Percentiles rank a stretch among this genome's conserved stretches.
Evolutionary conservation across 1,284 basidiomycete species (phyloP).

Genomic region (Cutaneotrichosporon cyanovorans): DNA sequence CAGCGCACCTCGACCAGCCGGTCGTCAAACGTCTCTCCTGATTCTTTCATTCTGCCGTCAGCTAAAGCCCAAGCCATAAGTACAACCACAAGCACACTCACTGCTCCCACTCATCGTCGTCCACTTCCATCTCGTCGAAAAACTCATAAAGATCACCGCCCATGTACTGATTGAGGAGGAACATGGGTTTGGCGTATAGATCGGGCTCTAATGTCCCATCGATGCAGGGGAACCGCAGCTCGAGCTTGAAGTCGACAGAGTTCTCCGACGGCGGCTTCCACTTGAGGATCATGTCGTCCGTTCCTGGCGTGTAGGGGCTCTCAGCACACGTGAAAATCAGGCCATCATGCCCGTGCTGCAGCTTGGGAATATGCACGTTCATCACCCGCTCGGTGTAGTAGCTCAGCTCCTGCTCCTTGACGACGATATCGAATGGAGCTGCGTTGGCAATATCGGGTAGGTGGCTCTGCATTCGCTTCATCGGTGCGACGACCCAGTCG

Average conservation of each 20-base stretch:
- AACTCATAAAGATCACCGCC: constrained; percentile 65
- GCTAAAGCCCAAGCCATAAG: too few species aligned
- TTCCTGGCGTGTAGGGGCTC: constrained; percentile 78
- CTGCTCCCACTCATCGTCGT: constrained; percentile 89
- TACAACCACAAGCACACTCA: too few species aligned
- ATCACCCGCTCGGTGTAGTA: constrained; percentile 85
- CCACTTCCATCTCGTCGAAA: constrained; percentile 79
- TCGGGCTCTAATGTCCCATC: constrained; percentile 56
- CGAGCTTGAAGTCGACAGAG: constrained; percentile 92
- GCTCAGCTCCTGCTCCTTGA: constrained; percentile 83
- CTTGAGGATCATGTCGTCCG: constrained; percentile 86
- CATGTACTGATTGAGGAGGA: constrained; percentile 71
- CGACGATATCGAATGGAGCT: constrained; percentile 80
- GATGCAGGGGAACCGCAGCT: constrained; percentile 73
- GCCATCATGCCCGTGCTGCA: constrained; percentile 92
- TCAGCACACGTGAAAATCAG: constrained; percentile 92
- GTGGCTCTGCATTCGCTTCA: constrained; percentile 57
- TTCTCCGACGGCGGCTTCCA: constrained; percentile 99
- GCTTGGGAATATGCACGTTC: constrained; percentile 68
- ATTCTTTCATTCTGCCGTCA: constrained; percentile 64
- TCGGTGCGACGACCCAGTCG: constrained; percentile 75
- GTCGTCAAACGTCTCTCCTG: constrained; percentile 83
- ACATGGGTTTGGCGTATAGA: constrained; percentile 74
- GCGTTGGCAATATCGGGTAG: constrained; percentile 56
- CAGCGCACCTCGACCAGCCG: constrained; percentile 90